Evolutionary conservation across 2,329 filamentous ascomycete genomes (phyloP), one percentile per base, ranked within the genome.

Genomic region (Cryphonectria parasitica): DNA sequence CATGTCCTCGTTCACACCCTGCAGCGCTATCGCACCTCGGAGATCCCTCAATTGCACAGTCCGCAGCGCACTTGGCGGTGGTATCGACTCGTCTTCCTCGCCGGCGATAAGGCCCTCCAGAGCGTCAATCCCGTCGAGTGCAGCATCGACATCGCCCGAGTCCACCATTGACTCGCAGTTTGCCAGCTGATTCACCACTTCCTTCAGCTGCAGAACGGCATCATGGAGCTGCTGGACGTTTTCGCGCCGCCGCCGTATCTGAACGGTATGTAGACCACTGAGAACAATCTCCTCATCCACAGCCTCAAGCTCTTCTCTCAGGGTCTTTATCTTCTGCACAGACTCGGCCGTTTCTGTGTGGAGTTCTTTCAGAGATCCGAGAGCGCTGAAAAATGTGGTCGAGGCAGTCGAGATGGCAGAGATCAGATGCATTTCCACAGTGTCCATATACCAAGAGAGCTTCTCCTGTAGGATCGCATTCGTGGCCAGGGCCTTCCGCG

Each of bases 371-470:
- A 99, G 83, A 0, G 95, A 97, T 0, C 96, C 95, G 0, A 99
- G 84, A 0, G 96, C 96, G 0, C 94, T 95, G 77, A 99, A 99
- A 80, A 99, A 99, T 0, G 95, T 97, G 0, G 94, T 94, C 0
- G 96, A 98, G 1, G 96, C 96, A 0, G 93, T 94, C 2, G 95
- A 98, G 73, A 99, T 99, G 0, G 95, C 97, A 43, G 93, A 94
- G 75, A 99, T 98, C 10, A 99, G 85, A 79, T 99, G 96, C 68
- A 99, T 94, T 79, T 99, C 96, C 31, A 99, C 94, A 0, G 96
- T 99, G 79, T 99, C 96, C 94, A 99, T 97, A 80, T 99, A 99
- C 96, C 96, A 99, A 0, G 96, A 98, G 17, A 99, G 85, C 81
- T 99, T 99, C 81, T 99, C 96, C 79, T 99, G 96, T 49, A 99